phyloP scores from a whole-genome alignment of 1,139 yeast genomes.

The Taiozyma sp. region DNA sequence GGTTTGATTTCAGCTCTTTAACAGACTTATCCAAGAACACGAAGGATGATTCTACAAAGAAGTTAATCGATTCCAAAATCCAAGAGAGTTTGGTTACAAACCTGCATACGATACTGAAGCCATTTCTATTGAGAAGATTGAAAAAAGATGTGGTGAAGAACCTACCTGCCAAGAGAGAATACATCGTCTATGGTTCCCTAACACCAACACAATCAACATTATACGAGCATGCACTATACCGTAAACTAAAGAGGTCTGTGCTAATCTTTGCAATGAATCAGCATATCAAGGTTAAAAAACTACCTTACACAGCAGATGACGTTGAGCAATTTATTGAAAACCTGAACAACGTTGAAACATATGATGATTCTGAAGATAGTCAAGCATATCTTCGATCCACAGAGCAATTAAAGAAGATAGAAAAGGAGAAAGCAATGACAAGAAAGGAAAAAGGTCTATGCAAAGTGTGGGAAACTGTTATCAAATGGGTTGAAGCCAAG shows the following conservation, averaged over 20 bases:
- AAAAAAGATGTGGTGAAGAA: conserved; percentile 65
- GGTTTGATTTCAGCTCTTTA: conserved; percentile 77
- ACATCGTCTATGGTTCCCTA: conserved; percentile 68
- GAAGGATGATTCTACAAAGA: conserved; percentile 29
- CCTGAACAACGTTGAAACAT: conserved; percentile 32
- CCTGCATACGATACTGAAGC: conserved; percentile 82
- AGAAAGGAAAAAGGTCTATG: conserved; percentile 10
- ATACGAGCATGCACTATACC: conserved; percentile 56
- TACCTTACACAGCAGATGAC: conserved; percentile 25
- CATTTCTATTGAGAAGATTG: conserved; percentile 78
- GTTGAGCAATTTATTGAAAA: conserved; percentile 38
- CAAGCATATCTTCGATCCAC: conserved; percentile 11
- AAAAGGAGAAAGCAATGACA: neutral
- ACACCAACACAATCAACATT: conserved; percentile 57
- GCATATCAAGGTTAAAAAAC: conserved; percentile 34
- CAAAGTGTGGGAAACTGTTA: conserved; percentile 24
- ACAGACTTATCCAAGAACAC: conserved; percentile 34
- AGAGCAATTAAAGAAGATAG: conserved; percentile 2
- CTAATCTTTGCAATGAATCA: conserved; percentile 44
- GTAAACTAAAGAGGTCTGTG: conserved; percentile 37
- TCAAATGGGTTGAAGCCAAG: conserved; percentile 35
- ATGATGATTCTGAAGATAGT: conserved; percentile 11
- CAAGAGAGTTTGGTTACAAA: conserved; percentile 63
- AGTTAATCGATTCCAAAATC: conserved; percentile 57
- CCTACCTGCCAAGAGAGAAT: conserved; percentile 88